These are phyloP conservation scores for Alternaria brassicicola DNA, from an alignment of 2,329 filamentous ascomycete species.

Conservation along the genomic window DNA sequence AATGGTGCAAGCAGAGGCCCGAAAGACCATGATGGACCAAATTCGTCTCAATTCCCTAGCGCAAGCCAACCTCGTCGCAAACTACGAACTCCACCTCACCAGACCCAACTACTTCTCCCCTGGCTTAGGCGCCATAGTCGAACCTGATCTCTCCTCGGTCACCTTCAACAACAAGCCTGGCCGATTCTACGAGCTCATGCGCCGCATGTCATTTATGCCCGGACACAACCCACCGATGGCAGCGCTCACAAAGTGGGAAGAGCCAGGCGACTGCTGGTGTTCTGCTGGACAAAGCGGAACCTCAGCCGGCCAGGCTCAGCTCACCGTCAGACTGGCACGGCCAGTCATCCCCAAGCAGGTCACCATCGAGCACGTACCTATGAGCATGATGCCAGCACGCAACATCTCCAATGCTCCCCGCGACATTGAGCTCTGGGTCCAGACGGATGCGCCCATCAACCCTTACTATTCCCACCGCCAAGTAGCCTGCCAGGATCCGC, in stretches of 20 bases:
- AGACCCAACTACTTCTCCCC: constrained; percentile 74
- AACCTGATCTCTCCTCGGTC: constrained; percentile 66
- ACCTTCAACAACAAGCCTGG: constrained; percentile 30
- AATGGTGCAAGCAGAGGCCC: constrained; percentile 30
- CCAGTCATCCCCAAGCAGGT: constrained; percentile 49
- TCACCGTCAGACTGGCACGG: constrained; percentile 61
- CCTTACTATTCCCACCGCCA: constrained; percentile 27
- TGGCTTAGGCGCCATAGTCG: constrained; percentile 69
- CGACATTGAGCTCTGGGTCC: constrained; percentile 55
- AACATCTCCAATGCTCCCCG: constrained; percentile 51
- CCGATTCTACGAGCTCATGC: constrained; percentile 5
- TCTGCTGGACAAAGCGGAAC: constrained; percentile 55
- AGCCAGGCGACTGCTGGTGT: constrained; percentile 90
- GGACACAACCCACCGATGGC: constrained; percentile 52
- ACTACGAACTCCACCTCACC: constrained; percentile 41
- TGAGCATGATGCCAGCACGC: constrained; percentile 42
- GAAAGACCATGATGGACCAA: constrained; percentile 41
- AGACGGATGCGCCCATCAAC: constrained; percentile 36
- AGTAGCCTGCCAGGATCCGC: constrained; percentile 18
- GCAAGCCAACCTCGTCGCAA: constrained; percentile 40
- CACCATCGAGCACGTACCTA: constrained; percentile 56
- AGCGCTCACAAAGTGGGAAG: constrained; percentile 73
- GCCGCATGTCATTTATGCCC: constrained; percentile 23
- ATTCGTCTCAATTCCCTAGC: constrained; percentile 41
- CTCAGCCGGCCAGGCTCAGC: constrained; percentile 63